Base-by-base conservation (phyloP, 345 rosid species). In the Salix purpurea region DNA sequence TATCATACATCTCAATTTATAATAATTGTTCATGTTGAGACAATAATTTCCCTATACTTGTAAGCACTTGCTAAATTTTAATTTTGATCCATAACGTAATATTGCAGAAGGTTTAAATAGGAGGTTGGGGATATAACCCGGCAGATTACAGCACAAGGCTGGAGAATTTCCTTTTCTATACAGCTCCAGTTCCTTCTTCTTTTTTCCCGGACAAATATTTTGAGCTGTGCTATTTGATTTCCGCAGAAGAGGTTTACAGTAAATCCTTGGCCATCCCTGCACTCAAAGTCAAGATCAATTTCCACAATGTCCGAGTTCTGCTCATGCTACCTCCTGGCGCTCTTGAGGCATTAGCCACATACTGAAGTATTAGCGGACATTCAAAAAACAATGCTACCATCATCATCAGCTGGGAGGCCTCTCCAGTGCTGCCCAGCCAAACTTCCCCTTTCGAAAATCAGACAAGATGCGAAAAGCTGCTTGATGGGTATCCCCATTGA, bases 381-480 rank as follows among this genome's bases (percentile, higher is more conserved):
- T 28, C 54, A 32, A 39, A 32, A 39, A 66, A 56, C 79, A 32
- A 72, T 26, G 69, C 62, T 34, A 60, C 56, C 36, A 46, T 70
- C 18, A 60, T 26, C 72, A 77, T 84, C 80, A 88, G 58, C 82
- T 64, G 12, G 94, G 92, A 70, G 97, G 97, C 83, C 96, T 95
- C 86, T 93, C 99, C 69, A 90, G 79, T 7, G 96, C 89, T 58
- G 86, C 75, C 85, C 87, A 93, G 46, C 97, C 96, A 56, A 93
- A 91, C 84, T 88, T 93, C 21, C 99, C 97, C 80, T 90, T 91
- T 7, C 99, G 90, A 67, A 95, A 95, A 87, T 95, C 97, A 39
- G 90, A n/a, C 85, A 93, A 79, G 81, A 95, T 83, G 14, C 96
- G 83, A 79, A 91, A 89, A 32, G 92, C 90, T 39, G 99, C 97